Evolutionary conservation across 768 basidiomycete species (phyloP), one percentile per base, ranked within the genome.

Genomic region (Podaxis carcinomalis): DNA sequence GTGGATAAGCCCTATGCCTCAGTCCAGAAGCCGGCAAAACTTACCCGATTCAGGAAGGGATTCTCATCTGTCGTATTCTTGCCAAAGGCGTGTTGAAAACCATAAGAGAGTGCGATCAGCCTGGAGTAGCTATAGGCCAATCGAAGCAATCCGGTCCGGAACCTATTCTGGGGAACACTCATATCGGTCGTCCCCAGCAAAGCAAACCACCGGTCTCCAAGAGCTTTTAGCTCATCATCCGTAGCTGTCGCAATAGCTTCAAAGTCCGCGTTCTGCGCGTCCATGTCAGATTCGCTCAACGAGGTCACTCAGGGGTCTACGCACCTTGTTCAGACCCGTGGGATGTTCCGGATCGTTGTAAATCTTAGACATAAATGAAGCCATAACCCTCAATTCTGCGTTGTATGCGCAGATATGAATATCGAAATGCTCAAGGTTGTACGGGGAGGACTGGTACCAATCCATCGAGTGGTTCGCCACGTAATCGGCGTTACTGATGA

Each of bases 401-500:
- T 89, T 93, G 68, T 93, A 93, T 13, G 83, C 86, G 67, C 84
- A 89, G 40, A 87, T 74, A 57, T 94, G 92, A 53, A 94, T 87
- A 69, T 94, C 92, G 64, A 92, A 93, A 67, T 87, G 77, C 51
- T 77, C 73, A 73, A 90, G 76, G 67, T 90, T 92, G 70, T 82
- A 85, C 6, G 77, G 78, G 1, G 89, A 91, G 61, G 77, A 80
- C 56, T 74, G 72, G 86, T 88, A 92, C 89, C 88, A 92, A 58
- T 83, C 74, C 57, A 82, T 83, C 1, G 84, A 87, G 66, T 88
- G 86, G 58, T 78, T 80, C 14, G 89, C 88, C 61, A 88, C 87
- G 70, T 90, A 94, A 73, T 92, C 91, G 5, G 80, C 78, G 65
- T 89, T 84, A 63, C 79, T 79, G 69, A 97, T 87, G 49, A 91